Conservation (phyloP, 768 basidiomycete genomes). For the Russula foetens region DNA sequence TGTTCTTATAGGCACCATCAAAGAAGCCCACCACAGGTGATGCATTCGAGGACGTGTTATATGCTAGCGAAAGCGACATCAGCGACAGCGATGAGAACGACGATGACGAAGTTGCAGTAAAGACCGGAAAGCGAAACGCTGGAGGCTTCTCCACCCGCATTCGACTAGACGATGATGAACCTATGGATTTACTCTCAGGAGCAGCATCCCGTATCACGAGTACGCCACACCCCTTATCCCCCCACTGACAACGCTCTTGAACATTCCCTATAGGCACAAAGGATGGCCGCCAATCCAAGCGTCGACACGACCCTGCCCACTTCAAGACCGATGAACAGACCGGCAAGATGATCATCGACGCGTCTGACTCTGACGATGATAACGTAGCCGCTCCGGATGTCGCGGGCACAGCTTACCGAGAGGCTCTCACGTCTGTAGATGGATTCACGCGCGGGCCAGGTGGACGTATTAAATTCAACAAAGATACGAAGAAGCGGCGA, state of each 20-base stretch:
- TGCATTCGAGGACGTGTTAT: constrained; percentile 95
- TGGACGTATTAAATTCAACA: constrained; percentile 91
- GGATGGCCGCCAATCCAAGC: constrained; percentile 52
- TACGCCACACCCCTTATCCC: constrained; percentile 31
- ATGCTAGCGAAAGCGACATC: constrained; percentile 91
- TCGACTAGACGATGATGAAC: constrained; percentile 83
- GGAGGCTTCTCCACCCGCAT: constrained; percentile 52
- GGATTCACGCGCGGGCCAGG: constrained; percentile 80
- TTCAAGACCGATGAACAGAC: constrained; percentile 86
- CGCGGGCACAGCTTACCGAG: constrained; percentile 74
- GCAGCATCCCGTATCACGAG: constrained; percentile 63
- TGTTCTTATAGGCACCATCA: constrained; percentile 28
- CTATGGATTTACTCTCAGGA: constrained; percentile 89
- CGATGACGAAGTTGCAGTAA: constrained; percentile 26
- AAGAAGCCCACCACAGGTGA: constrained; percentile 53
- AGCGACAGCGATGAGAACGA: constrained; percentile 63
- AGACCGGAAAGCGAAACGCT: constrained; percentile 32
- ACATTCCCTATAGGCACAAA: constrained; percentile 32
- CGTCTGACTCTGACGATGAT: constrained; percentile 42
- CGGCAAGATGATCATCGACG: constrained; percentile 70
- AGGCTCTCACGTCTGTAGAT: constrained; percentile 76
- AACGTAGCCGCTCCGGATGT: constrained; percentile 41
- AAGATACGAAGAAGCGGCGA: constrained; percentile 90
- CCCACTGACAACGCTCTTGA: background rate
- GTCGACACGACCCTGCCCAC: constrained; percentile 75